Percentiles rank a stretch among this genome's conserved stretches.
Conservation (phyloP, 1,139 yeast species). For the Hansenula sp. region DNA sequence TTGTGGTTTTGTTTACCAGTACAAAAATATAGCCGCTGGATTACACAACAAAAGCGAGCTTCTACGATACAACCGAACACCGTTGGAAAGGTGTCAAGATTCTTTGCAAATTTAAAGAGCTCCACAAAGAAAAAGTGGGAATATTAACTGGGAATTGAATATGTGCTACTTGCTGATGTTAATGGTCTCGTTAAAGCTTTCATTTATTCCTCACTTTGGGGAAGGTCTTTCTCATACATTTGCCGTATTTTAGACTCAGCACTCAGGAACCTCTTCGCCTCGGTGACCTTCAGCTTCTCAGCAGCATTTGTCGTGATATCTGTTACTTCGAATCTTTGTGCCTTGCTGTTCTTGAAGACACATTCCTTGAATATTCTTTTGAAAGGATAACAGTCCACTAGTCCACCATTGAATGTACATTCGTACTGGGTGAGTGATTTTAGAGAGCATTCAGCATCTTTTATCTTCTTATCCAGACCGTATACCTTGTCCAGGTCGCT, state of each 20-base stretch:
- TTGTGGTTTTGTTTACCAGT: too few species aligned
- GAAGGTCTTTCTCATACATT: neutral
- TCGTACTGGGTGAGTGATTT: conserved; percentile 28
- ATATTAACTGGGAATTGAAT: neutral
- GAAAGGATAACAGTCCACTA: conserved; percentile 51
- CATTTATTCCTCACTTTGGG: neutral
- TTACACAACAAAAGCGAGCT: neutral
- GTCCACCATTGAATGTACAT: conserved; percentile 28
- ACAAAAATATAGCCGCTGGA: neutral
- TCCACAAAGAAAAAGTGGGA: too few species aligned
- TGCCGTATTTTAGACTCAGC: conserved; percentile 8
- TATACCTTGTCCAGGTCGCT: conserved; percentile 17
- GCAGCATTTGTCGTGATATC: conserved; percentile 17
- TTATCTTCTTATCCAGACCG: conserved; percentile 8
- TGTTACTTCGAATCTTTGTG: conserved; percentile 22
- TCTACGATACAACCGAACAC: neutral
- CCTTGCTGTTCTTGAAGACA: conserved; percentile 26
- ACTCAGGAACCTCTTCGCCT: conserved; percentile 7
- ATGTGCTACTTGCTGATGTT: too few species aligned
- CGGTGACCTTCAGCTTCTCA: conserved; percentile 4
- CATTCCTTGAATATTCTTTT: conserved; percentile 50
- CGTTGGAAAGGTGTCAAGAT: neutral
- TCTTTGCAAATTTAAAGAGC: too few species aligned
- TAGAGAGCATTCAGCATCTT: conserved; percentile 17
- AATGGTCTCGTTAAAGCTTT: too few species aligned